A percentile compares a stretch with the other conserved stretches of the same genome.
These are phyloP conservation scores for Neurospora sp. DNA, from an alignment of 495 filamentous ascomycete species.

Conservation along the genomic window DNA sequence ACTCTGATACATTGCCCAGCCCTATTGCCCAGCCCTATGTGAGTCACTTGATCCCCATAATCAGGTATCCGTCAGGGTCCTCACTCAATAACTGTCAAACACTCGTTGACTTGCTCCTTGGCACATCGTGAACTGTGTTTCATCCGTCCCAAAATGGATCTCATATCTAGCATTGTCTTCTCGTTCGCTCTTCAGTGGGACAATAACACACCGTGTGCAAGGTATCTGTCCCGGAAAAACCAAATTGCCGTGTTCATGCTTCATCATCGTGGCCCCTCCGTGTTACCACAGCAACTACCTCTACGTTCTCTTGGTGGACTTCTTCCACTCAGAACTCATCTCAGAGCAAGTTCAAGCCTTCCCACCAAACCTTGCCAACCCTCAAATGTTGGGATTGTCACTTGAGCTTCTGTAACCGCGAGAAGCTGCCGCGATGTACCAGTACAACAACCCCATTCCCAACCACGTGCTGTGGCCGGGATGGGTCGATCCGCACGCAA, in stretches of 20 bases:
- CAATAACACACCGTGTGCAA: neutral
- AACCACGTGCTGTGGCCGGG: neutral
- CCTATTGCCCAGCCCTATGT: neutral
- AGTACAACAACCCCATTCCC: neutral
- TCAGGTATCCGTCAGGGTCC: neutral
- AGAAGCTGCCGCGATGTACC: neutral
- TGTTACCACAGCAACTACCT: neutral
- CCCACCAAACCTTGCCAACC: neutral
- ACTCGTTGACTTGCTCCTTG: neutral
- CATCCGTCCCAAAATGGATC: neutral
- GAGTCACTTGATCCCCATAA: neutral
- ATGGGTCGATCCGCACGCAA: neutral
- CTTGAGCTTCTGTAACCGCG: neutral
- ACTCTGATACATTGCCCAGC: neutral
- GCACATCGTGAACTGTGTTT: neutral
- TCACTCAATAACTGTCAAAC: neutral
- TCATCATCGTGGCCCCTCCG: accelerated
- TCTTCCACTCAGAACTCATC: neutral
- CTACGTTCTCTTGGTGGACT: neutral
- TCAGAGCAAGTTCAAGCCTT: neutral
- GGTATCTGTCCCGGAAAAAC: neutral
- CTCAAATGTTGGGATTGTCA: neutral
- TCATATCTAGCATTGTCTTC: no score
- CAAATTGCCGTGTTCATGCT: neutral
- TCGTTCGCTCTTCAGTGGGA: neutral